These are phyloP conservation scores for Hypoxylon sp. DNA, from an alignment of 2,329 filamentous ascomycete species.

Conservation along the genomic window DNA sequence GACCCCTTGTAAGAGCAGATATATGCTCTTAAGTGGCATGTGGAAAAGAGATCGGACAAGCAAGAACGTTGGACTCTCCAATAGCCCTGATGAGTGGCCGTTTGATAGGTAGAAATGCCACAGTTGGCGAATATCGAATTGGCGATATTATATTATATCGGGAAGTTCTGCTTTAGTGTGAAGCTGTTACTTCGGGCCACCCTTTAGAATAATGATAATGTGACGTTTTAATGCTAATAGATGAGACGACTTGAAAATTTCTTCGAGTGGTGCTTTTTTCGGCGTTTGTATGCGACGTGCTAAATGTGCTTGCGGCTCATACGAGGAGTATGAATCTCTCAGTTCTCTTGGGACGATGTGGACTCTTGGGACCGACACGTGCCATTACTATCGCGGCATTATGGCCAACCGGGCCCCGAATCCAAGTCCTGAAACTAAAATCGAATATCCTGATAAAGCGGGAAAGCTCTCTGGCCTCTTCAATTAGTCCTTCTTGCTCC, in stretches of 20 bases:
- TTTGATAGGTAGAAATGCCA: conserved; percentile 37
- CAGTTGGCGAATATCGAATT: conserved; percentile 29
- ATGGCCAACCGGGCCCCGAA: background rate
- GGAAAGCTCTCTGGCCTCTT: conserved; percentile 10
- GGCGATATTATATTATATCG: conserved; percentile 3
- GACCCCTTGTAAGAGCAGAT: conserved; percentile 18
- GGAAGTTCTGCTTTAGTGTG: conserved; percentile 2
- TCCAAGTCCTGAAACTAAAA: background rate
- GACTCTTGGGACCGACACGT: background rate
- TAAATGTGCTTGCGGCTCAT: background rate
- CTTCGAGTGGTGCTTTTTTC: background rate
- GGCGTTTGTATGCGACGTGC: background rate
- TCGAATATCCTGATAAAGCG: background rate
- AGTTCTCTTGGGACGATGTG: background rate
- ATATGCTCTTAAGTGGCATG: conserved; percentile 19
- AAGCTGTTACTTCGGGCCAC: background rate
- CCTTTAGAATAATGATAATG: background rate
- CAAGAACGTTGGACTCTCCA: conserved; percentile 17
- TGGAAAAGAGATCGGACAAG: conserved; percentile 28
- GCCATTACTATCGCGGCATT: background rate
- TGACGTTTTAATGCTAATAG: background rate
- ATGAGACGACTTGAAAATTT: background rate
- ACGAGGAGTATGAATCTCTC: background rate
- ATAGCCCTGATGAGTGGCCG: conserved; percentile 22
- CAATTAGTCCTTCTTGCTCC: conserved; percentile 63